phyloP scores from a whole-genome alignment of 768 basidiomycete species.

The Scleroderma bovista region DNA sequence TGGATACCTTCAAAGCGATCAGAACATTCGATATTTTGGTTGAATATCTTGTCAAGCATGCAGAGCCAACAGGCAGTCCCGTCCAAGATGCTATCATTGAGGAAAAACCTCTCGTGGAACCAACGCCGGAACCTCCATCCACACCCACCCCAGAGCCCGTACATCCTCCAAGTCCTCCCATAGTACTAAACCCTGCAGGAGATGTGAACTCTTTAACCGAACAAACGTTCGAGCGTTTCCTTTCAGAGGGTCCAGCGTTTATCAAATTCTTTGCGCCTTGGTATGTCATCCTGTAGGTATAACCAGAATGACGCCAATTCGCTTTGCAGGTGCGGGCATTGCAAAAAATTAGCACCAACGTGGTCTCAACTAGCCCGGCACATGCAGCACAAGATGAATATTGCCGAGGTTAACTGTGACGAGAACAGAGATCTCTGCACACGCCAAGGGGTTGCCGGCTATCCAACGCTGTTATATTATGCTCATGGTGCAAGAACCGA shows the following conservation, averaged over 20 bases:
- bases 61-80: slow-evolving; percentile 19
- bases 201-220: slow-evolving; percentile 19
- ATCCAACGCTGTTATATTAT: slow-evolving; percentile 77
- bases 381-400: slow-evolving; percentile 65
- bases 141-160: slow-evolving; percentile 4
- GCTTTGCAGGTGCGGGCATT: slow-evolving; percentile 76
- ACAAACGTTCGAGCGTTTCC: slow-evolving; percentile 34
- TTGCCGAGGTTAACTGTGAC: slow-evolving; percentile 91
- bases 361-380: slow-evolving; percentile 72
- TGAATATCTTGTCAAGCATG: slow-evolving; percentile 48
- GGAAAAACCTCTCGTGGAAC: not conserved
- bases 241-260: slow-evolving; percentile 47
- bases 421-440: slow-evolving; percentile 62
- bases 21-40: slow-evolving; percentile 52
- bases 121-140: slow-evolving; percentile 15
- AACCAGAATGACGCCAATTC: not conserved
- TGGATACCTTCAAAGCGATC: slow-evolving; percentile 50
- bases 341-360: slow-evolving; percentile 84
- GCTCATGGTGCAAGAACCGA: slow-evolving; percentile 58
- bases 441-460: slow-evolving; percentile 64
- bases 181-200: slow-evolving; percentile 20
- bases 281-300: slow-evolving; percentile 29
- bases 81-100: slow-evolving; percentile 3
- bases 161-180: slow-evolving; percentile 13
- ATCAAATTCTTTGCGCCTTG: slow-evolving; percentile 92